Percentiles rank a stretch among this genome's conserved stretches.
Conservation (phyloP, 2,329 filamentous ascomycete species). For the Venturia nashicola region DNA sequence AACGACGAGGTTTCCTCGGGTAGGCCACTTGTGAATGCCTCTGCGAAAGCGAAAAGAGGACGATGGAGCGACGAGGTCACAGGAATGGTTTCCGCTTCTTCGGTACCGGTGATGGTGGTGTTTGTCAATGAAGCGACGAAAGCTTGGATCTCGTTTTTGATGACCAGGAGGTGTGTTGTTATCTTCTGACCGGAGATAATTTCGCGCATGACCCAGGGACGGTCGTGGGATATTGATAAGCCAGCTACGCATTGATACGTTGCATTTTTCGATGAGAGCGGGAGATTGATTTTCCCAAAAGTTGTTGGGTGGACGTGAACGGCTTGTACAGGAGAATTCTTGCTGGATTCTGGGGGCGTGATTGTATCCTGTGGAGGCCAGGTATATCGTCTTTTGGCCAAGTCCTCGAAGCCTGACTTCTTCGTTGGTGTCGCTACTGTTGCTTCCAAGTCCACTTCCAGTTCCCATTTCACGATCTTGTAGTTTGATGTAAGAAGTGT, state of each 20-base stretch:
- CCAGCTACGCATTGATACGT: conserved; percentile 1
- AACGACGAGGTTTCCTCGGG: neutral
- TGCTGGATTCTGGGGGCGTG: neutral
- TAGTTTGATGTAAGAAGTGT: neutral
- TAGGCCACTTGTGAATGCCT: neutral
- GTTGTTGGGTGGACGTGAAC: neutral
- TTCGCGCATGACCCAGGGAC: conserved; percentile 7
- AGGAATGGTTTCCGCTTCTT: neutral
- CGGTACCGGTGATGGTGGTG: neutral
- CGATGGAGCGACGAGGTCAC: neutral
- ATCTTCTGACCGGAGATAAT: conserved; percentile 1
- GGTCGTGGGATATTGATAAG: neutral
- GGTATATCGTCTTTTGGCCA: neutral
- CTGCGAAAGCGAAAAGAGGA: neutral
- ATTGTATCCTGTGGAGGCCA: neutral
- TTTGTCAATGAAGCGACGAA: neutral
- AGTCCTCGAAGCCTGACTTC: neutral
- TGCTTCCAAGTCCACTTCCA: neutral
- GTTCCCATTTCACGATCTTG: neutral
- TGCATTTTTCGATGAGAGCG: neutral
- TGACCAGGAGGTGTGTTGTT: neutral
- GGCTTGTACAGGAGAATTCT: neutral
- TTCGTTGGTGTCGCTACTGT: neutral
- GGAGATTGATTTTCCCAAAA: neutral
- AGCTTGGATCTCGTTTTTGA: neutral